Base-by-base conservation (phyloP, 805 yeast species). In the Kuraishia cidri region DNA sequence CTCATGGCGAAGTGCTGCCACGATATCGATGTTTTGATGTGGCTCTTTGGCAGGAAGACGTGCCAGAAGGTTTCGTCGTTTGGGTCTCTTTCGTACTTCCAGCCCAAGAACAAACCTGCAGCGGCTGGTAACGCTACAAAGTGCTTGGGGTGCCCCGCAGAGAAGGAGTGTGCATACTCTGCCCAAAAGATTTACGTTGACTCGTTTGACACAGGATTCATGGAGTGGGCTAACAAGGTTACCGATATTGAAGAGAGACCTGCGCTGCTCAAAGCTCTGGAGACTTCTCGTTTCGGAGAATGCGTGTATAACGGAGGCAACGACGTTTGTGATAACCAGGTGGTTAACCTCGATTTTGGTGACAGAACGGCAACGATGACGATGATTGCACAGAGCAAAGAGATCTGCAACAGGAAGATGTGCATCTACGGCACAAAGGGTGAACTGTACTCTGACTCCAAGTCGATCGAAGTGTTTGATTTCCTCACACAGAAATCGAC, bases 1-100 rank as follows among this genome's bases (percentile, higher is more conserved):
- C 42, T 46, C n/a, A 45, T 46, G 50, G 39, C 50, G 15, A 46
- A 46, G 34, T 46, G 46, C 37, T 46, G 50, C 34, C 50, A 46
- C 30, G 50, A 46, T 26, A 35, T 46, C 18, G 50, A 46, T 33
- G 40, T 46, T 7, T 30, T 46, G 29, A 33, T 46, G 41, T 46
- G 50, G 50, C 17, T 46, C 19, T 29, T 41, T 13, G 47, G 50
- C 14, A 29, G 42, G 20, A 33, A 41, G 7, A 43, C 43, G 33
- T 31, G 43, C 29, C 31, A 35, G 25, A 24, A 35, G 26, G 42
- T 46, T 22, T 34, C 42, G 2, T 45, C 48, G 20, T 45, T 43
- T 35, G 50, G 50, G 4, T 29, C 40, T 2, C 31, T 45, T 36
- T 25, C 40, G 3, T 33, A 44, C 26, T 46, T 46, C 42, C 32